Base-by-base conservation (phyloP, 176 grass and related monocot species). In the Pontederia crassipes region DNA sequence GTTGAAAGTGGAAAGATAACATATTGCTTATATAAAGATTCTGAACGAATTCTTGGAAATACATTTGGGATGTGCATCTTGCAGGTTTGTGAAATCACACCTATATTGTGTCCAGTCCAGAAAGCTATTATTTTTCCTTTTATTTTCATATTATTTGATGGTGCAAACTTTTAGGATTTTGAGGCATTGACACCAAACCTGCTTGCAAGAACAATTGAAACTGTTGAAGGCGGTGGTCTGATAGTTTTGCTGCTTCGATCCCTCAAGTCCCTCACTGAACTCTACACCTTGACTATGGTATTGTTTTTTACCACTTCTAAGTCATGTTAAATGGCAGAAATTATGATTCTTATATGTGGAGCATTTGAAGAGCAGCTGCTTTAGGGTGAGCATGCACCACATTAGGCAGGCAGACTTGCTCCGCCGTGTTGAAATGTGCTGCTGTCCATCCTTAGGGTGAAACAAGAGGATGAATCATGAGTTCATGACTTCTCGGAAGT, bases 11-110 rank as follows among this genome's bases (percentile, higher is more conserved):
- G 78, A 1, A 82, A 85, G 73, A 88, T 98, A 60, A 88, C 83
- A 9, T 88, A 98, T 45, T 92, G 93, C 64, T 76, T 83, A 15
- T 98, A 98, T 65, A 98, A 53, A 62, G 84, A 98, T 65, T 85
- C 93, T 0, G 87, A 98, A 62, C 80, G 82, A 80, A 79, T 98
- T 54, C 87, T 98, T 18, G 93, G 93, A 32, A 98, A 92, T 74
- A 98, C 93, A 24, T 98, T 98, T 14, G 88, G 84, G 18, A 98
- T 98, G 87, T 98, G 93, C 84, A 98, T 98, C 20, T 75, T 98
- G 57, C 87, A 98, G 84, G 93, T 98, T 3, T 59, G 4, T 24
- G 29, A 9, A 13, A 53, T 17, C 28, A 66, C 10, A 52, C 12
- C 11, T 52, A 49, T 51, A 13, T 10, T 64, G 16, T 49, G 13